Base-by-base conservation (phyloP, 139 green algal species). In the Picochlorum sp. region DNA sequence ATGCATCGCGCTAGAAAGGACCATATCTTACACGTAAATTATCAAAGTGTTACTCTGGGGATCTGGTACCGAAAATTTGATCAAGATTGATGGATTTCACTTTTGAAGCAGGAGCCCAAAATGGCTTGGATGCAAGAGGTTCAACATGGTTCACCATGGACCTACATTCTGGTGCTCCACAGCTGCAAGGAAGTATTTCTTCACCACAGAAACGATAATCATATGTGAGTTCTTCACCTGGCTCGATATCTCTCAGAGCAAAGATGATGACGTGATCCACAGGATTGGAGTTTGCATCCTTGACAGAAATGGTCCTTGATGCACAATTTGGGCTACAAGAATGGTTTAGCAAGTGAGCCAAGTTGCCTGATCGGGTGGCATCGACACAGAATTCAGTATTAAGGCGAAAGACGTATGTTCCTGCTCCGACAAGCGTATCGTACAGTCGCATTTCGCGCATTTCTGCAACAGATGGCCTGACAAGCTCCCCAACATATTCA, bases 301-400 rank as follows among this genome's bases (percentile, higher is more conserved):
- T 61, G 24, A 84, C 52, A 9, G 65, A 79, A 30, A 92, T 76
- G 58, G 77, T 79, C 32, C 84, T 76, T 56, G 72, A 85, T 74
- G 82, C 78, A 81, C 84, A 91, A 74, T 86, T 90, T 20, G 85
- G 83, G 15, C 82, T 66, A 72, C 90, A 97, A 56, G 78, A 85
- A 80, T 97, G 90, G 81, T 97, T 97, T 56, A 97, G 80, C 49
- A 97, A 78, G 77, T 92, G 85, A 4, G 84, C 85, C 58, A 91
- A 76, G 67, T 85, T 90, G 64, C 85, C 90, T 50, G 72, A 65
- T 4, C 75, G 62, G 1, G 85, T 92, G 49, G 85, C 84, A 57
- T 92, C 85, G 18, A 92, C 80, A 63, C 65, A 69, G 21, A 61
- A 46, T 16, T 67, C 41, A 10, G 68, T 64, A 54, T 79, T 73